Evolutionary conservation across 345 rosid species (phyloP).

Genomic region (Sisymbrium altissimum): DNA sequence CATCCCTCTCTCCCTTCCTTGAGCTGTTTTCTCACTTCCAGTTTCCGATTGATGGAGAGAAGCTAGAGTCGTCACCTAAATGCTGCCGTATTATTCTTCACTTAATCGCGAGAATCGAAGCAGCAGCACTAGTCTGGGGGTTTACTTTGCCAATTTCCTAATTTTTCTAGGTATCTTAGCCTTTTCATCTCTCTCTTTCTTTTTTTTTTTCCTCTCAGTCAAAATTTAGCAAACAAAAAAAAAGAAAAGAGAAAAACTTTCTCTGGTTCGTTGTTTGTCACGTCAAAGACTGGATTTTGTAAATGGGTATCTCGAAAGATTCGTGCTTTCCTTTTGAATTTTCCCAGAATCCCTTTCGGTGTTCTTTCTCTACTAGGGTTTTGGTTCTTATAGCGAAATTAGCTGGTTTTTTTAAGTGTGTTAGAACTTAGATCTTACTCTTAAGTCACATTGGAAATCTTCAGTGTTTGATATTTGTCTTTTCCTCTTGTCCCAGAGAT

Average conservation of each 20-base stretch:
- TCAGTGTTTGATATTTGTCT: background rate
- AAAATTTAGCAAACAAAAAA: background rate
- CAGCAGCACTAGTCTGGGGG: constrained; percentile 15
- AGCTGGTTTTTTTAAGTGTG: background rate
- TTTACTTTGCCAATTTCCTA: constrained; percentile 10
- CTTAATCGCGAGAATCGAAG: background rate
- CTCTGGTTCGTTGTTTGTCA: constrained; percentile 8
- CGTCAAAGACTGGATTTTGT: background rate
- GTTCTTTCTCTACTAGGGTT: constrained; percentile 14
- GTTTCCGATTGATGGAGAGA: constrained; percentile 6
- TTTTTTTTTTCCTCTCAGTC: background rate
- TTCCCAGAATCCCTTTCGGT: background rate
- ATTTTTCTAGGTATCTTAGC: constrained; percentile 29
- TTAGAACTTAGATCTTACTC: constrained; percentile 40
- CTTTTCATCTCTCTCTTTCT: constrained; percentile 10
- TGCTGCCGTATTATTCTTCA: background rate
- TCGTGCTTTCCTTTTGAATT: background rate
- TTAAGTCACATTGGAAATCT: background rate
- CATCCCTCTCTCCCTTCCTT: background rate
- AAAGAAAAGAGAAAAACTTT: background rate
- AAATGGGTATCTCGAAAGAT: constrained; percentile 9
- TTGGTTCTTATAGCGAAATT: background rate
- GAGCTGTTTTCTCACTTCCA: constrained; percentile 5
- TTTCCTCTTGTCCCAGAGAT: constrained; percentile 17
- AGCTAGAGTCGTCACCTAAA: background rate